Conservation (phyloP, 768 basidiomycete species). For the Lentinula raphanica region DNA sequence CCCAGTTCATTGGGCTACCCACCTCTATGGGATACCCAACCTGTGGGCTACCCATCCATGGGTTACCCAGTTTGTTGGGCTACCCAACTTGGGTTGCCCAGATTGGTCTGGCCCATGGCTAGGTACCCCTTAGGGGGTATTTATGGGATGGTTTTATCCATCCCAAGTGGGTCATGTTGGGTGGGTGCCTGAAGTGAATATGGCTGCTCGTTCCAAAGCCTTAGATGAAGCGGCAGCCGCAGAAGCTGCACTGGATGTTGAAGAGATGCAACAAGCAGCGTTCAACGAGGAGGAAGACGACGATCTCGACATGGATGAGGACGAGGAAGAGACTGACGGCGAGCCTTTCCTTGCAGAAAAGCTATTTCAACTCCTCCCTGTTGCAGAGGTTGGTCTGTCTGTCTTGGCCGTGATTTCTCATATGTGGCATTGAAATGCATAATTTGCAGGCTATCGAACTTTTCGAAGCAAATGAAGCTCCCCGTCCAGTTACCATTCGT, state of each 20-base stretch:
- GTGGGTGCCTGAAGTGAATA: no score
- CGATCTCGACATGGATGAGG: slow-evolving; percentile 37
- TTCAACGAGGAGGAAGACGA: slow-evolving; percentile 43
- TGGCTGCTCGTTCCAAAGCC: slow-evolving; percentile 71
- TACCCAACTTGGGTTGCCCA: no score
- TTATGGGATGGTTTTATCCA: no score
- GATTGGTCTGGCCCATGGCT: no score
- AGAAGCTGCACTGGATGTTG: slow-evolving; percentile 64
- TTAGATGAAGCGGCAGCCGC: slow-evolving; percentile 62
- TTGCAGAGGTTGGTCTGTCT: slow-evolving; percentile 66
- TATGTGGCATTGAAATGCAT: not conserved
- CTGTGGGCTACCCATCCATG: no score
- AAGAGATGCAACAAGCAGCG: slow-evolving; percentile 58
- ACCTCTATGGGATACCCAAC: no score
- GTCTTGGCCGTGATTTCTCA: no score
- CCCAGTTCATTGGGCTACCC: no score
- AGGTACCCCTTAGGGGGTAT: no score
- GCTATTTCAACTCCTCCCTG: slow-evolving; percentile 88
- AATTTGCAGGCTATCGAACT: slow-evolving; percentile 83
- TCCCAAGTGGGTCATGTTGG: no score
- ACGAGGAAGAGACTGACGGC: slow-evolving; percentile 40
- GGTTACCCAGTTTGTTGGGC: no score
- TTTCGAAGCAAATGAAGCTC: slow-evolving; percentile 94
- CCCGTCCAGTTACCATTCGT: slow-evolving; percentile 95
- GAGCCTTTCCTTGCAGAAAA: slow-evolving; percentile 80